Percentiles rank a stretch among this genome's conserved stretches.
These are phyloP conservation scores for Clitoria ternatea DNA, from an alignment of 306 rosid species.

Conservation along the genomic window DNA sequence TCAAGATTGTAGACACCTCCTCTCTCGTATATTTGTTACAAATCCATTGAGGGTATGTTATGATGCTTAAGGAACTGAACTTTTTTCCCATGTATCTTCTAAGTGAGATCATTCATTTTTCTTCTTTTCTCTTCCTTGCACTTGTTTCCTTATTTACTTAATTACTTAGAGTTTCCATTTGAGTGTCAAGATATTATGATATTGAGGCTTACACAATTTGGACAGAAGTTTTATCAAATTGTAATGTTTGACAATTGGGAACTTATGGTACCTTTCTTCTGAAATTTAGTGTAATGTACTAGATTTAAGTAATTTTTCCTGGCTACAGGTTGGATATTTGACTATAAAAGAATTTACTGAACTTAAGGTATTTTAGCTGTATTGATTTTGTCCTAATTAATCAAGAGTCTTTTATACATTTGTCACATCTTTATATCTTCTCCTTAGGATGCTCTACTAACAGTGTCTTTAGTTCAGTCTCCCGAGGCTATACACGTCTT, in stretches of 20 bases:
- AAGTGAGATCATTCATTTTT: too few species aligned
- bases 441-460: not conserved
- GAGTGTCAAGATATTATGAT: not conserved
- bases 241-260: not conserved
- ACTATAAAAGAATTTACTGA: not conserved
- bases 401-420: not conserved
- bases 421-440: not conserved
- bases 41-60: constrained; percentile 49
- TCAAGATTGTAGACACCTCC: constrained; percentile 57
- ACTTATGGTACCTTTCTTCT: not conserved
- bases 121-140: not conserved
- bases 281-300: not conserved
- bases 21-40: constrained; percentile 51
- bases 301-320: not conserved
- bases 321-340: not conserved
- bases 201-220: not conserved
- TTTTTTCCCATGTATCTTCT: too few species aligned
- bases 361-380: not conserved
- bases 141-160: constrained; percentile 3
- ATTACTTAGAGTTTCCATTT: not conserved
- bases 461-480: not conserved
- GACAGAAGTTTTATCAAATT: not conserved
- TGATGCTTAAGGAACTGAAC: not conserved
- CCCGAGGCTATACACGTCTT: not conserved
- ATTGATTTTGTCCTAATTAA: not conserved